phyloP scores from a whole-genome alignment of 257 asterid genomes.

The Cynanchum wilfordii region DNA sequence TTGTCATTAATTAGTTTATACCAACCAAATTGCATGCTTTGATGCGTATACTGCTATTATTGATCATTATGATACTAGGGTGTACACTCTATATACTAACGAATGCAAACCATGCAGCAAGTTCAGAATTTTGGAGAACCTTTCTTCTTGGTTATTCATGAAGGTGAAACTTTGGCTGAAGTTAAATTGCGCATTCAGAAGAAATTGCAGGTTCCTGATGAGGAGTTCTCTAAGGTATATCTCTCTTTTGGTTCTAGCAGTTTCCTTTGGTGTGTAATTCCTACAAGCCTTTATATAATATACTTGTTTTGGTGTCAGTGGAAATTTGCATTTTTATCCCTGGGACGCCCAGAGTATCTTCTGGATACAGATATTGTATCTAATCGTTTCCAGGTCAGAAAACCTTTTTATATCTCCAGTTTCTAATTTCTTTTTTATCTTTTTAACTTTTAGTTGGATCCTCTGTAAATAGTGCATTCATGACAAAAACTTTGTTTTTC shows the following conservation, averaged over 20 bases:
- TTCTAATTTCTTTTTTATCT: neutral
- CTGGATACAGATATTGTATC: slow-evolving; percentile 78
- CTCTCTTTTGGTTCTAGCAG: neutral
- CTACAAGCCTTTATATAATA: slow-evolving; percentile 1
- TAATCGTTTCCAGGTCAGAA: slow-evolving; percentile 74
- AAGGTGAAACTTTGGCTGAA: slow-evolving; percentile 81
- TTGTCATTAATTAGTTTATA: neutral
- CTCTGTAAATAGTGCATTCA: neutral
- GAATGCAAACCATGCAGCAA: slow-evolving; percentile 42
- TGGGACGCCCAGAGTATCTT: slow-evolving; percentile 96
- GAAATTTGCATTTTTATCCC: slow-evolving; percentile 86
- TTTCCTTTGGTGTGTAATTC: neutral
- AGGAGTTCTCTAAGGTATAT: slow-evolving; percentile 79
- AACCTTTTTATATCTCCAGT: neutral
- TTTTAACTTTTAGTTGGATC: neutral
- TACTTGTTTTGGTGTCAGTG: slow-evolving; percentile 42
- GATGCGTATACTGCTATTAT: neutral
- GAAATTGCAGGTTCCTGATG: slow-evolving; percentile 83
- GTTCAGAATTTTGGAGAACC: slow-evolving; percentile 96
- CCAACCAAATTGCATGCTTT: neutral
- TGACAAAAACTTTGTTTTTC: slow-evolving; percentile 5
- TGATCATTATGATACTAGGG: slow-evolving; percentile 7
- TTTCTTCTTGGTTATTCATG: slow-evolving; percentile 80
- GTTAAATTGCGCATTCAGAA: slow-evolving; percentile 79
- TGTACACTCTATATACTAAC: slow-evolving; percentile 2